Percentiles rank a stretch among this genome's conserved stretches.
Conservation (phyloP, 345 rosid genomes). For the Punica granatum region DNA sequence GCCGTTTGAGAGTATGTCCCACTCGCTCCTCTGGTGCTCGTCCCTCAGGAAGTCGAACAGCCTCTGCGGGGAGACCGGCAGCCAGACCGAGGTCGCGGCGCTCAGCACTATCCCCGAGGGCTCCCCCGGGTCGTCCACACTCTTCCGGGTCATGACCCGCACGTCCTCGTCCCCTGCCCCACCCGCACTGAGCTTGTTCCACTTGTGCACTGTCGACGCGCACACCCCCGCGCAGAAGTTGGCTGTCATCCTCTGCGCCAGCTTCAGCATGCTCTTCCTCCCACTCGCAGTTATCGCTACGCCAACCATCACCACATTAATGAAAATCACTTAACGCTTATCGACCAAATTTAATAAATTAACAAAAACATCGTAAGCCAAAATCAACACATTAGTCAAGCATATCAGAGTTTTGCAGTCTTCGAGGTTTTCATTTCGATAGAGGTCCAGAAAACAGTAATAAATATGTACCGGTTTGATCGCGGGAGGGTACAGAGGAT, state of each 20-base stretch:
- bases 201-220: conserved; percentile 74
- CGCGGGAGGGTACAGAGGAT: conserved; percentile 40
- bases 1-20: conserved; percentile 97
- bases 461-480: conserved; percentile 38
- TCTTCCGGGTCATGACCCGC: conserved; percentile 83
- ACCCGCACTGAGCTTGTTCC: conserved; percentile 61
- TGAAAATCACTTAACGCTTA: neutral
- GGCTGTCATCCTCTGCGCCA: conserved; percentile 88
- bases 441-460: too few relatives aligned
- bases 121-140: conserved; percentile 86
- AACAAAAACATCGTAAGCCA: neutral
- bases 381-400: too few relatives aligned
- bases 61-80: conserved; percentile 65
- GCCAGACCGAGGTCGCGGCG: conserved; percentile 94
- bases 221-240: conserved; percentile 95
- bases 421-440: neutral
- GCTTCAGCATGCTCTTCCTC: conserved; percentile 84
- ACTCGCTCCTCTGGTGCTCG: conserved; percentile 78
- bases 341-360: neutral
- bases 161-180: conserved; percentile 78
- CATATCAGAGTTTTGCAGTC: too few relatives aligned
- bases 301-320: neutral
- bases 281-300: conserved; percentile 58
- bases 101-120: conserved; percentile 85
- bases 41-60: conserved; percentile 79